Percentiles rank a stretch among this genome's conserved stretches.
Conservation (phyloP, 495 filamentous ascomycete species). For the Aspergillus haitiensis region DNA sequence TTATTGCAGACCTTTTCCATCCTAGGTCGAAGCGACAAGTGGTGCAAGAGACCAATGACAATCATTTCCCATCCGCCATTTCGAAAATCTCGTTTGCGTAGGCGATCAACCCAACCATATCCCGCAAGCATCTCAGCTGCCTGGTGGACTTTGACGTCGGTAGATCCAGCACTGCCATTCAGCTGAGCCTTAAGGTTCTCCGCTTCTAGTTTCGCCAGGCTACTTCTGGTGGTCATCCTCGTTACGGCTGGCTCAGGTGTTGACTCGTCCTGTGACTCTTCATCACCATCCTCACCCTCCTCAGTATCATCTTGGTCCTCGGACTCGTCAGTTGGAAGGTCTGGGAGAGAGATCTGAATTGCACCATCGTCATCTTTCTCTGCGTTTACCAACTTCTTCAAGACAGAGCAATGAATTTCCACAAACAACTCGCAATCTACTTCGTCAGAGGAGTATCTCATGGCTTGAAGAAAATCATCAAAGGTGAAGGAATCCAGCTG, state of each 20-base stretch:
- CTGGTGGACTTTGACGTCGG: constrained; percentile 59
- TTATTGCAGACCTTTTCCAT: constrained; percentile 72
- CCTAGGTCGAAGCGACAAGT: constrained; percentile 73
- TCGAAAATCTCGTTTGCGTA: constrained; percentile 80
- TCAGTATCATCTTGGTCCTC: constrained; percentile 31
- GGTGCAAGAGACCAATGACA: constrained; percentile 81
- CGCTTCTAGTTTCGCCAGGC: constrained; percentile 76
- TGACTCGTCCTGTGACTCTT: constrained; percentile 47
- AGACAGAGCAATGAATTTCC: constrained; percentile 86
- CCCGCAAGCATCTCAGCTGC: constrained; percentile 69
- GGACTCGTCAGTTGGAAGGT: constrained; percentile 67
- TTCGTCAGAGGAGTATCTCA: constrained; percentile 75
- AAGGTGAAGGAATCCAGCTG: constrained; percentile 95
- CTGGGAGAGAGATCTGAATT: constrained; percentile 74
- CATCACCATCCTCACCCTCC: constrained; percentile 53
- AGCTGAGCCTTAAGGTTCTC: constrained; percentile 58
- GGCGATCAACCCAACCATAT: constrained; percentile 80
- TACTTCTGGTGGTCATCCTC: constrained; percentile 77
- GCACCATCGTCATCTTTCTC: constrained; percentile 71
- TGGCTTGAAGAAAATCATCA: constrained; percentile 89
- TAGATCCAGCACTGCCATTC: constrained; percentile 29
- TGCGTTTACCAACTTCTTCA: constrained; percentile 81
- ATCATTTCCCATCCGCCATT: constrained; percentile 91
- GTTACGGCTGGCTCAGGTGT: constrained; percentile 63
- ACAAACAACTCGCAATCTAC: constrained; percentile 83